Conservation (phyloP, 148 eudicot species). For the Salicornia ramosissima region DNA sequence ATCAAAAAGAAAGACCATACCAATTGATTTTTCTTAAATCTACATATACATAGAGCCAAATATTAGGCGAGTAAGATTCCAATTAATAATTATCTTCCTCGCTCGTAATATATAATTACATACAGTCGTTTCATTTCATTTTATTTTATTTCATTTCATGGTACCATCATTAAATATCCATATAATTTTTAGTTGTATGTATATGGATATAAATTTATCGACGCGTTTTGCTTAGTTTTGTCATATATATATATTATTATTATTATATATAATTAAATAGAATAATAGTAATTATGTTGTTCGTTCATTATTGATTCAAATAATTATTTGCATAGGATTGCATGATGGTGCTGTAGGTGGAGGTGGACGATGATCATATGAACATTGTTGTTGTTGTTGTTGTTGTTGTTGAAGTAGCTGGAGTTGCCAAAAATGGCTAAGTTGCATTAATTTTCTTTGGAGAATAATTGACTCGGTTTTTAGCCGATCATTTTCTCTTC, state of each 20-base stretch:
- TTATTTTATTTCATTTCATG: conserved; percentile 13
- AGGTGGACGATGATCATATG: not conserved
- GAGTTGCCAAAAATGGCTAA: conserved; percentile 30
- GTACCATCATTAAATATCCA: not conserved
- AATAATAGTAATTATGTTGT: not conserved
- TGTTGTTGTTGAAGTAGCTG: conserved; percentile 35
- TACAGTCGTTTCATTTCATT: too few species aligned
- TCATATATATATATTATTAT: not conserved
- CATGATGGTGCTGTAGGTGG: conserved; percentile 4
- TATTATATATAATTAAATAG: not conserved
- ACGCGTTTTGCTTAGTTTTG: not conserved
- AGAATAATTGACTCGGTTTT: conserved; percentile 32
- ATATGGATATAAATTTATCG: not conserved
- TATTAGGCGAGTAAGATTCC: not conserved
- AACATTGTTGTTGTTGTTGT: too few species aligned
- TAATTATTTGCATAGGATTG: conserved; percentile 17
- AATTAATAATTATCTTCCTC: not conserved
- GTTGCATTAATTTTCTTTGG: conserved; percentile 34
- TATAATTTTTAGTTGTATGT: not conserved
- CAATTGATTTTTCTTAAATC: conserved; percentile 2
- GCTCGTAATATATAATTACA: not conserved
- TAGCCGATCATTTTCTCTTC: conserved; percentile 36
- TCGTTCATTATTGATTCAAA: conserved; percentile 6
- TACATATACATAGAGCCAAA: conserved; percentile 14
- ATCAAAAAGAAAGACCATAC: not conserved